Base-by-base conservation (phyloP, 2,329 filamentous ascomycete species). In the Corniculantispora saksenae region DNA sequence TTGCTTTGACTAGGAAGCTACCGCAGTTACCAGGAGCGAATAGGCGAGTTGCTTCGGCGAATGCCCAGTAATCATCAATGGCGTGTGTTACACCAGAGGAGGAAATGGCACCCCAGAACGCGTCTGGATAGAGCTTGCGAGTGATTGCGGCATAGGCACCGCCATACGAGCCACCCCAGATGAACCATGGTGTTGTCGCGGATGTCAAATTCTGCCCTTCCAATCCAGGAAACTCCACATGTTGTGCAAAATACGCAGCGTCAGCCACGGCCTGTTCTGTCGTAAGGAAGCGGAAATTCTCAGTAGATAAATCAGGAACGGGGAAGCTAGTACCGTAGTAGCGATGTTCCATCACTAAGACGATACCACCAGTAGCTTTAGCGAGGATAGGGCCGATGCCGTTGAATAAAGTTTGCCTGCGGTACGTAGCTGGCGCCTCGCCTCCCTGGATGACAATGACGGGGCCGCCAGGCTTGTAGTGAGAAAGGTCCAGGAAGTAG, bases 201-300 rank as follows among this genome's bases (percentile, higher is more conserved):
- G 91, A 85, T 0, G 86, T 92, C 45, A 94, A 77, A 68, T 93
- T 84, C 35, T 84, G 72, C 67, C 91, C 76, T 71, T 91, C 88
- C 4, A 93, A 76, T 0, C 91, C 91, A 0, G 86, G 81, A 67
- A 93, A 93, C 59, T 87, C 80, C 48, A 93, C 83, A 68, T 95
- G 84, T 67, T 86, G 78, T 0, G 92, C 91, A 76, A 97, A 96
- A 76, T 92, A 96, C 1, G 88, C 91, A 45, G 89, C 87, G 74
- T 97, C 93, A 6, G 92, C 92, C 43, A 96, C 74, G 0, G 92
- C 88, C 75, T 97, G 93, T 70, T 94, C 91, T 0, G 92, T 95
- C 0, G 91, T 90, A 71, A 97, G 80, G 79, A 95, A 96, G 1
- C 92, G 89, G 67, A 96, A 78, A 69, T 86, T 93, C 72, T 90